These are phyloP conservation scores for Eragrostis nindensis DNA, from an alignment of 176 grass and related monocot genomes.

Conservation along the genomic window DNA sequence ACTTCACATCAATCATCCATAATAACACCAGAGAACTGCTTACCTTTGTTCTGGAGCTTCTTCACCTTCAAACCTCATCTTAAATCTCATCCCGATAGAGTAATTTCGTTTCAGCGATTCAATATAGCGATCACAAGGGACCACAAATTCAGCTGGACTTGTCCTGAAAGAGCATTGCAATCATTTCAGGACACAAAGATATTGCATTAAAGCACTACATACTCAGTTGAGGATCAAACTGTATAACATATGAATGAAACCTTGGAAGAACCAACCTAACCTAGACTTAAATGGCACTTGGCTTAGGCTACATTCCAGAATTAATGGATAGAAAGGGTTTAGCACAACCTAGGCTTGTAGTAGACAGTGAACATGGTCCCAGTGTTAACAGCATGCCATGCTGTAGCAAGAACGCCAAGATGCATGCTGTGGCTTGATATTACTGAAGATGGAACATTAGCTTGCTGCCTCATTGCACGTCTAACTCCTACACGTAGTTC, in stretches of 20 bases:
- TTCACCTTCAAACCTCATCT: slow-evolving; percentile 99
- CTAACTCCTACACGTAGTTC: slow-evolving; percentile 94
- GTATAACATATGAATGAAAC: neutral
- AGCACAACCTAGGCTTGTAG: slow-evolving; percentile 85
- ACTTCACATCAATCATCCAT: neutral
- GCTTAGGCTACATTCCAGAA: neutral
- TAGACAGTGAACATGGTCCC: slow-evolving; percentile 94
- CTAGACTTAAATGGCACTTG: neutral
- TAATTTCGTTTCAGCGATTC: slow-evolving; percentile 74
- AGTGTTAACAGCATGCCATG: slow-evolving; percentile 94
- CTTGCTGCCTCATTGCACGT: slow-evolving; percentile 92
- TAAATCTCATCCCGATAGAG: slow-evolving; percentile 96
- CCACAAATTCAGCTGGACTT: slow-evolving; percentile 89
- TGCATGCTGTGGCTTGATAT: slow-evolving; percentile 99
- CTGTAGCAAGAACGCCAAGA: slow-evolving; percentile 97
- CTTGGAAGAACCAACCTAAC: neutral
- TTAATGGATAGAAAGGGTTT: slow-evolving; percentile 4
- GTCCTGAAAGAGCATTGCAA: slow-evolving; percentile 56
- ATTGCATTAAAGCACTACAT: neutral
- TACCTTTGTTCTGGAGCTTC: slow-evolving; percentile 95
- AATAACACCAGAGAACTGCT: neutral
- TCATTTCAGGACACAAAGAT: slow-evolving; percentile 18
- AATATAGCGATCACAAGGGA: slow-evolving; percentile 76
- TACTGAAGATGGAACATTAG: slow-evolving; percentile 90
- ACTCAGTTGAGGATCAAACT: neutral